Percentiles rank a stretch among this genome's conserved stretches.
These are phyloP conservation scores for Penicillium herquei DNA, from an alignment of 495 filamentous ascomycete species.

Conservation along the genomic window DNA sequence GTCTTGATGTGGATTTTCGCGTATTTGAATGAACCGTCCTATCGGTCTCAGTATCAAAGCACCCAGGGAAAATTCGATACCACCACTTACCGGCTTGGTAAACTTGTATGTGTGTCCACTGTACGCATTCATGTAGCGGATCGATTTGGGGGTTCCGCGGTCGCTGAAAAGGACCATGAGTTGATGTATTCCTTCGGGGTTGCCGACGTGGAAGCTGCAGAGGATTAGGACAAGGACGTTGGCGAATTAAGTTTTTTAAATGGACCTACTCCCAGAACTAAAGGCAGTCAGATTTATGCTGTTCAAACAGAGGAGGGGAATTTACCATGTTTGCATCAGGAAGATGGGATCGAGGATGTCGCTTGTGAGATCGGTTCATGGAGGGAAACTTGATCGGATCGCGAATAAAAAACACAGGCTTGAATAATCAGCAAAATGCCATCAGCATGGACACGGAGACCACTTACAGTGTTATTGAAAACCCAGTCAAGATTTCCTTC, in stretches of 20 bases:
- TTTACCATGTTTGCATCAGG: constrained; percentile 51
- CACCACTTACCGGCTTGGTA: constrained; percentile 48
- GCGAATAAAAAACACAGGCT: constrained; percentile 52
- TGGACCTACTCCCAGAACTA: constrained; percentile 55
- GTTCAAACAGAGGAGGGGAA: neutral
- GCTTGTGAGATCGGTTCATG: constrained; percentile 53
- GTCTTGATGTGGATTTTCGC: constrained; percentile 66
- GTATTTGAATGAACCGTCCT: constrained; percentile 60
- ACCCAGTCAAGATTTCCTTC: constrained; percentile 71
- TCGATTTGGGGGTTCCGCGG: constrained; percentile 59
- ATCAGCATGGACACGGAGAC: too few species aligned
- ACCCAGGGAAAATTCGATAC: constrained; percentile 4
- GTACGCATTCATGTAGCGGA: constrained; percentile 64
- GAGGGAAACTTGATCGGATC: constrained; percentile 57
- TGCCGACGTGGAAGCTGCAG: constrained; percentile 51
- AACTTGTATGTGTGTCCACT: constrained; percentile 68
- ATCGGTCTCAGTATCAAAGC: neutral
- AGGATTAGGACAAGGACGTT: constrained; percentile 32
- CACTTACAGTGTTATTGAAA: too few species aligned
- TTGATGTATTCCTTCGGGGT: constrained; percentile 63
- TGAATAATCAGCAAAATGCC: neutral
- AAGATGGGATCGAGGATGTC: constrained; percentile 45
- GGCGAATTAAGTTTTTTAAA: constrained; percentile 44
- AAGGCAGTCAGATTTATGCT: neutral
- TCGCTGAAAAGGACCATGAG: constrained; percentile 66